Conservation (phyloP, 768 basidiomycete species). For the Amanita rubescens region DNA sequence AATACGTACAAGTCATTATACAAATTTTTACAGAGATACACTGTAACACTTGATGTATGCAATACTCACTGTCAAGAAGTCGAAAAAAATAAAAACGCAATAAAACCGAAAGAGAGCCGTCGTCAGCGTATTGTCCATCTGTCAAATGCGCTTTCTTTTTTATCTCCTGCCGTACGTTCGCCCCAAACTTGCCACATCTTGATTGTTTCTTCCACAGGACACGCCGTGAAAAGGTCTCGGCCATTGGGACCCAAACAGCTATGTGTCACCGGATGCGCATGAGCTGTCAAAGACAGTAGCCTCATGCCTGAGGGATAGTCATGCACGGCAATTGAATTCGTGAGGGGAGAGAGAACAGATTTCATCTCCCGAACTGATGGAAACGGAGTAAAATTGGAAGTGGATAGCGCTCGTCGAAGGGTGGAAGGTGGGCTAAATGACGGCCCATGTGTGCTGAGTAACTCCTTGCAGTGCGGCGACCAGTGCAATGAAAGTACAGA, state of each 20-base stretch:
- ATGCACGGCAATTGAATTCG: constrained; percentile 64
- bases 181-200: constrained; percentile 71
- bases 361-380: constrained; percentile 4
- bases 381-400: constrained; percentile 14
- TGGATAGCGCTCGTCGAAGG: constrained; percentile 55
- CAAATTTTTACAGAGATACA: not conserved
- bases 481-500: constrained; percentile 62
- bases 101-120: too few species aligned
- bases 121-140: constrained; percentile 37
- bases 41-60: not conserved
- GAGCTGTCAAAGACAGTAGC: constrained; percentile 51
- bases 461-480: constrained; percentile 81
- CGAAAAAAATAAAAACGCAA: too few species aligned
- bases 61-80: not conserved
- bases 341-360: constrained; percentile 38
- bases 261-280: constrained; percentile 46
- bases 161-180: constrained; percentile 23
- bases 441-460: constrained; percentile 82
- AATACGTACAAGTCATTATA: not conserved
- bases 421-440: constrained; percentile 26
- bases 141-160: constrained; percentile 37
- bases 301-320: constrained; percentile 57
- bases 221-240: constrained; percentile 56
- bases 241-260: constrained; percentile 60
- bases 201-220: constrained; percentile 57